phyloP scores from a whole-genome alignment of 2,329 filamentous ascomycete species.

The Aureobasidium melanogenum region DNA sequence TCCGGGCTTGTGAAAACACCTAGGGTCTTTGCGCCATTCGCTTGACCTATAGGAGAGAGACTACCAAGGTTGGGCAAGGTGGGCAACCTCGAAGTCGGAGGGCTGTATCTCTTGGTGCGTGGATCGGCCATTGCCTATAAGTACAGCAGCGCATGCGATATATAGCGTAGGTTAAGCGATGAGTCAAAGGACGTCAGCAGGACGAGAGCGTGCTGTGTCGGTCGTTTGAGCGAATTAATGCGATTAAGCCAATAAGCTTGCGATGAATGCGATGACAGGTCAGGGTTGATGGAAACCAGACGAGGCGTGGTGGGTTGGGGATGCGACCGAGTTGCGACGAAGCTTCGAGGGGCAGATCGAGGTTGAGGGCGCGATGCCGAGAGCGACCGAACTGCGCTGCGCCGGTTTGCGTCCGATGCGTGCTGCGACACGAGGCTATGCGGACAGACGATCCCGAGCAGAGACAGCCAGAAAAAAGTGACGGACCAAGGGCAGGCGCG shows the following conservation, averaged over 20 bases:
- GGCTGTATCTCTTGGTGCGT: slow-evolving; percentile 2
- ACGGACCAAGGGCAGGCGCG: neutral
- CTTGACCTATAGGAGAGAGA: neutral
- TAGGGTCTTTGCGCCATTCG: neutral
- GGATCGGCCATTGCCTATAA: slow-evolving; percentile 3
- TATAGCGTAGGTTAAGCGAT: neutral
- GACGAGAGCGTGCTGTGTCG: neutral
- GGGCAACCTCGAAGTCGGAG: neutral
- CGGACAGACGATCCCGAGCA: neutral
- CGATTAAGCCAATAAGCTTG: neutral
- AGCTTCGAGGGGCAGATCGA: slow-evolving; percentile 6
- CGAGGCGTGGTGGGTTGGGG: neutral
- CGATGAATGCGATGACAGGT: neutral
- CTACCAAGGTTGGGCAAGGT: neutral
- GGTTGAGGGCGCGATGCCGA: neutral
- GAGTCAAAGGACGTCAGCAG: neutral
- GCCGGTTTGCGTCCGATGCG: neutral
- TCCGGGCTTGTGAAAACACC: slow-evolving; percentile 14
- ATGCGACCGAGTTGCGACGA: neutral
- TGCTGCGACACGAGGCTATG: neutral
- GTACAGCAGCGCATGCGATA: slow-evolving; percentile 4
- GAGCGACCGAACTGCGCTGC: slow-evolving; percentile 2
- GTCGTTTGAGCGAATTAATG: neutral
- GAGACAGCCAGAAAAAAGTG: neutral
- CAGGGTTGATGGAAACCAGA: neutral